Evolutionary conservation across 768 basidiomycete genomes (phyloP), one percentile per base, ranked within the genome.

Genomic region (Jaapia argillacea): DNA sequence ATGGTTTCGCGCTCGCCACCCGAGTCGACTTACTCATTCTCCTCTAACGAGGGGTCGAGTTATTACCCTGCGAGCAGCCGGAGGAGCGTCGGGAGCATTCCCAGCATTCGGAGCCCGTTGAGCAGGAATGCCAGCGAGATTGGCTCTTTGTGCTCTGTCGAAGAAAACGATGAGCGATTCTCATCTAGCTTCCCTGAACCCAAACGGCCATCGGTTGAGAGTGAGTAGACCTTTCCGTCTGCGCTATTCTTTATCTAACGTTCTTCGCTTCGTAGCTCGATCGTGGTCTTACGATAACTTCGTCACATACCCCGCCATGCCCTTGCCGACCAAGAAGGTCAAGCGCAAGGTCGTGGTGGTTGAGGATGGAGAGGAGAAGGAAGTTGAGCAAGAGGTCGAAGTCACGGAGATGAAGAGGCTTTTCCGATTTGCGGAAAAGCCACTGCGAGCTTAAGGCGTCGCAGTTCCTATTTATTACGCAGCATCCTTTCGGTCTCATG

Each of bases 271-370:
- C 33, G 18, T 45, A 84, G 82, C 65, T 10, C 79, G 80, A 23
- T 77, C 84, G 2, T 85, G 81, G 82, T 84, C 82, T 2, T 85
- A 85, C 53, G 81, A 84, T 52, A 80, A 80, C 49, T 58, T 82
- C 48, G 72, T 70, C 55, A 82, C 78, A 3, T 86, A 85, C 51
- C 76, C 79, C 13, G 63, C 76, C 46, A 77, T 79, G 74, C 64
- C 66, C 47, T 61, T 72, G 27, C 75, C 72, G n/a, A 62, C 67
- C 36, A 70, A 70, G 62, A 79, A 66, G 57, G 75, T 77, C 63
- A 64, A 63, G 49, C 66, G 66, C 41, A 57, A 66, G 21, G 74
- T 74, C 62, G 68, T 64, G 25, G 60, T 71, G 24, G 57, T 81
- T 33, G 53, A 72, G 44, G 63, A 69, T 28, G 70, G 70, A 44